A percentile compares a stretch with the other conserved stretches of the same genome.
phyloP scores from a whole-genome alignment of 306 rosid species.

The Trifolium dubium region DNA sequence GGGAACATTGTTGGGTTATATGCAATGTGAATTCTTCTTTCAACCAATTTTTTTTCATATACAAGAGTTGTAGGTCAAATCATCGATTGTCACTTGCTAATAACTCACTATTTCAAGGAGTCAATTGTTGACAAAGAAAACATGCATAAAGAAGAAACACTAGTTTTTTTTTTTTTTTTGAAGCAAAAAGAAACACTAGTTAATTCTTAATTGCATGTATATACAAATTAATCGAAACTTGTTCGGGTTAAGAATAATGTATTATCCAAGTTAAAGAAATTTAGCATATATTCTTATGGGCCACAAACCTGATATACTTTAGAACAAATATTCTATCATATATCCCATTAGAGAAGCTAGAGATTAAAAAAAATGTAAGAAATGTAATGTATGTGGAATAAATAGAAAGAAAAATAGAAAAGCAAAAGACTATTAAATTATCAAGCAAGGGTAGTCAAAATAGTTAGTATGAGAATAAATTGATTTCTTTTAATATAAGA shows the following conservation, averaged over 20 bases:
- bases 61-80: too few species aligned
- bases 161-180: too few species aligned
- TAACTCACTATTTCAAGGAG: too few species aligned
- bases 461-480: background rate
- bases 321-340: constrained; percentile 15
- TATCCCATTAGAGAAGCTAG: background rate
- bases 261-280: constrained; percentile 38
- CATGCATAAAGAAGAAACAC: too few species aligned
- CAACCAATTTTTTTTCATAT: too few species aligned
- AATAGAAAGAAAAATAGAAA: background rate
- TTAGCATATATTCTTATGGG: constrained; percentile 56
- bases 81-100: too few species aligned
- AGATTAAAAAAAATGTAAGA: background rate
- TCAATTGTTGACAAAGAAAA: too few species aligned
- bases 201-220: constrained; percentile 7
- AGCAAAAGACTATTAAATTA: background rate
- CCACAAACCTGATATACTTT: constrained; percentile 51
- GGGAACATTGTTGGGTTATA: too few species aligned
- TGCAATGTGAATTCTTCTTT: too few species aligned
- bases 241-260: constrained; percentile 22
- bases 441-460: background rate
- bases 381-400: background rate
- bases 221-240: constrained; percentile 26
- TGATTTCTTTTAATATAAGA: too few species aligned
- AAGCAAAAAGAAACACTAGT: too few species aligned